Conservation (phyloP, 257 asterid species). For the Nicotiana obtusifolia region DNA sequence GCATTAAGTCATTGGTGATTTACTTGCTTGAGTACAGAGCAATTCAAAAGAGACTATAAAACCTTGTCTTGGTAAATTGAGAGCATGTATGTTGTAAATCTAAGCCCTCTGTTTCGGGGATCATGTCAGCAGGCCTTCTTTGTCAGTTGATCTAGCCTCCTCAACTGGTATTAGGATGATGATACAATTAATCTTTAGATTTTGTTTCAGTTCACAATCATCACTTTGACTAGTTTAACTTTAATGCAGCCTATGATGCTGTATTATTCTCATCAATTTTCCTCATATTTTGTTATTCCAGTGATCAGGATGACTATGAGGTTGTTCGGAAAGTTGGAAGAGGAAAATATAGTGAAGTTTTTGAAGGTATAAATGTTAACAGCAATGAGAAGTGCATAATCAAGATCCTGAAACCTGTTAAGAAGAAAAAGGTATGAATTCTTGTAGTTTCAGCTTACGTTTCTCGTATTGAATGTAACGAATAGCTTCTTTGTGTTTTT, state of each 20-base stretch:
- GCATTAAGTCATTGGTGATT: neutral
- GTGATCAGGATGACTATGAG: constrained; percentile 91
- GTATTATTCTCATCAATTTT: constrained; percentile 6
- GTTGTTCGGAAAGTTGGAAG: constrained; percentile 95
- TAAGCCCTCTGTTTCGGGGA: neutral
- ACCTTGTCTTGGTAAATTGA: neutral
- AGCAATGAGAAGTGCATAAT: constrained; percentile 76
- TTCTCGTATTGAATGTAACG: neutral
- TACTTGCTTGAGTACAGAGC: neutral
- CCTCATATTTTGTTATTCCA: constrained; percentile 24
- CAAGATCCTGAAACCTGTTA: constrained; percentile 93
- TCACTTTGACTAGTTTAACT: neutral
- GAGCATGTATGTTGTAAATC: neutral
- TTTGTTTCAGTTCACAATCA: neutral
- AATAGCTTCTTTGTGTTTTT: neutral
- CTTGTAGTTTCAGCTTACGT: neutral
- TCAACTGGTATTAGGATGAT: neutral
- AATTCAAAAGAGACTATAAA: neutral
- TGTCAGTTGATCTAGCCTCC: neutral
- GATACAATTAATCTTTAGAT: neutral
- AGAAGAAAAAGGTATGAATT: constrained; percentile 77
- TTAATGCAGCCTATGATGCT: neutral
- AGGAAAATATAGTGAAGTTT: constrained; percentile 95
- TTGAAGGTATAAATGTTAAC: constrained; percentile 86
- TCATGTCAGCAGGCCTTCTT: neutral